Base-by-base conservation (phyloP, 305 asterid genomes). In the Petunia hybrid region DNA sequence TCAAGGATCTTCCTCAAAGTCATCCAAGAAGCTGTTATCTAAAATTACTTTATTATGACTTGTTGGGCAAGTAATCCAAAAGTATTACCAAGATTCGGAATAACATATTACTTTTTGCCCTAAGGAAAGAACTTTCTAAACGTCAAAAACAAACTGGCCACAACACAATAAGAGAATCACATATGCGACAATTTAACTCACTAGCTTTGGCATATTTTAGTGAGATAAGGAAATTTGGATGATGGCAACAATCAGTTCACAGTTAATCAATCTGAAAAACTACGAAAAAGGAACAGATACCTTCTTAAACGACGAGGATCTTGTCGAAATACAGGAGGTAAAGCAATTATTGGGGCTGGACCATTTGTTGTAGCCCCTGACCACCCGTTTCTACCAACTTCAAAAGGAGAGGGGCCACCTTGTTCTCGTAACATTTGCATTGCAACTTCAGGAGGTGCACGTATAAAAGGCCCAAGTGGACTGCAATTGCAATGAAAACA, bases 361-460 rank as follows among this genome's bases (percentile, higher is more conserved):
- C 95, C 31, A 22, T 22, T 22, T 22, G 31, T 22, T 22, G 31
- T 22, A 22, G 31, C 31, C 31, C 31, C 98, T 16, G 93, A 83
- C 88, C 90, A 89, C 75, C 98, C 97, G 75, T 92, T 92, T 85
- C 94, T 88, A 75, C 97, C 93, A 38, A 97, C 95, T 85, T 94
- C 98, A 84, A 92, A 96, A 45, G 98, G 93, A 80, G 94, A 57
- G 62, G 98, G 94, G 16, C 98, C 98, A 45, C 98, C 98, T 81
- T 94, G 98, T 36, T 96, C 99, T 65, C 97, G 92, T 86, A 96
- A 68, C 98, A 96, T 96, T 76, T 85, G 94, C 99, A 94, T 96
- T 53, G 99, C 99, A 85, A 96, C 98, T 86, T 96, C 99, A 70
- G 99, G 99, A 82, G 99, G 99, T 35, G 99, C 98, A 71, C 98